Percentiles rank a stretch among this genome's conserved stretches.
Conservation (phyloP, 2,329 filamentous ascomycete species). For the Penicillium sp. region DNA sequence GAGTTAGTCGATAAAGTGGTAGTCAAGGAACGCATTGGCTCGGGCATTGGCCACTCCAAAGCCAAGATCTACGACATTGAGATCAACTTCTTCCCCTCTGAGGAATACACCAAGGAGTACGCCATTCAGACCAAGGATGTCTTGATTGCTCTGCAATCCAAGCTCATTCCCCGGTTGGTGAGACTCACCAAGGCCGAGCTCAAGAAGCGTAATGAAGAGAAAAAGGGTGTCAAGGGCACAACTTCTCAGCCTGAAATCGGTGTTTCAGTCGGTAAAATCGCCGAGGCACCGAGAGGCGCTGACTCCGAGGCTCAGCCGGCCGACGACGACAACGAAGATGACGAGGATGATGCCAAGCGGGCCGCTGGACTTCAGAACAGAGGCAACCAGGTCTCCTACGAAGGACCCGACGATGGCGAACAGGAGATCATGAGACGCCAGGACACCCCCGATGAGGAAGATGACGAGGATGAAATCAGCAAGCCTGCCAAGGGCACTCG, state of each 20-base stretch:
- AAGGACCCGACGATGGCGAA: constrained; percentile 89
- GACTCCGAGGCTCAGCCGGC: constrained; percentile 59
- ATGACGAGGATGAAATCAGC: constrained; percentile 52
- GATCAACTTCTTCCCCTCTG: constrained; percentile 77
- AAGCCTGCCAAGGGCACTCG: constrained; percentile 29
- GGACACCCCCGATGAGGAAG: constrained; percentile 56
- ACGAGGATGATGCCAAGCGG: constrained; percentile 68
- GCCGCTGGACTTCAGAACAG: constrained; percentile 67
- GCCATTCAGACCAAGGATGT: constrained; percentile 79
- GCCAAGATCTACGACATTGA: constrained; percentile 84
- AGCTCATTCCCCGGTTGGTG: constrained; percentile 71
- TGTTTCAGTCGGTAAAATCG: constrained; percentile 57
- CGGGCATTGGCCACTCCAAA: constrained; percentile 64
- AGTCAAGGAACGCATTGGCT: constrained; percentile 76
- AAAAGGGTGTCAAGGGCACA: constrained; percentile 55
- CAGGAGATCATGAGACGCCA: constrained; percentile 69
- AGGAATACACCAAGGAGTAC: constrained; percentile 83
- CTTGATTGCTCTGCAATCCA: constrained; percentile 72
- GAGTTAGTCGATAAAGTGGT: constrained; percentile 79
- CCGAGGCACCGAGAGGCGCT: constrained; percentile 50
- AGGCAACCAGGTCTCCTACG: constrained; percentile 80
- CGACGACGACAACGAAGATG: constrained; percentile 71
- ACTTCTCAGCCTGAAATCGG: constrained; percentile 77
- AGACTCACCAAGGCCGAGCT: constrained; percentile 72
- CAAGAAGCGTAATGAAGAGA: constrained; percentile 69